Evolutionary conservation across 2,329 filamentous ascomycete genomes (phyloP), one percentile per base, ranked within the genome.

Genomic region (Mariannaea elegans): DNA sequence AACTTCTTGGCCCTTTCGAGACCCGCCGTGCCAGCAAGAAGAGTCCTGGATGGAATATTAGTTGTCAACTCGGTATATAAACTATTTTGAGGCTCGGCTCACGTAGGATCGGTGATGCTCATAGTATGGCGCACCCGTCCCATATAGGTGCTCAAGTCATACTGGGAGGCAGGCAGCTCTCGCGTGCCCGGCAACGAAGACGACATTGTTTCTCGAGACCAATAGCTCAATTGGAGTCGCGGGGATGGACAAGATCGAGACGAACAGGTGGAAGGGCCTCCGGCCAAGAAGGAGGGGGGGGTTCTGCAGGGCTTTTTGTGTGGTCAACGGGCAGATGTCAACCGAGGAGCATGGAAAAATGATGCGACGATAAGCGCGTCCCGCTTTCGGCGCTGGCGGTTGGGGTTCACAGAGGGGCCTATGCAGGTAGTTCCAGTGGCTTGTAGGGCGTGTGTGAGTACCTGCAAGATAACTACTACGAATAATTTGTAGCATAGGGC

Each of bases 31-130:
- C 93, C 91, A 48, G 93, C 91, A 69, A 99, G 85, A 14, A 99
- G 84, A 41, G 93, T 99, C 74, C 95, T 99, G 72, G 31, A 34
- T 53, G 56, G 45, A 38, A 39, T 49, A 53, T 58, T 55, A 62
- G 58, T 36, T 46, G 45, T 16, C 58, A 13, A 21, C n/a, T 45
- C 45, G 36, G 51, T 7, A 19, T 36, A 19, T 14, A 29, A 27
- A 18, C n/a, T 21, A n/a, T 16, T 21, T 9, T 29, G 34, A 24
- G 39, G 46, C 41, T 36, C 24, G 62, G 78, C 91, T 88, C 84
- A 98, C 94, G 94, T 95, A 68, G 95, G 95, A 82, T 99, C 95
- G 75, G 94, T 91, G 71, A 99, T 88, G 71, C 94, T 89, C 62
- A 92, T 90, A 16, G 93, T 89, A 81, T 99, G 94, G 79, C 86